Evolutionary conservation across 805 yeast species (phyloP).

Genomic region (Debaryomyces prosopidis): DNA sequence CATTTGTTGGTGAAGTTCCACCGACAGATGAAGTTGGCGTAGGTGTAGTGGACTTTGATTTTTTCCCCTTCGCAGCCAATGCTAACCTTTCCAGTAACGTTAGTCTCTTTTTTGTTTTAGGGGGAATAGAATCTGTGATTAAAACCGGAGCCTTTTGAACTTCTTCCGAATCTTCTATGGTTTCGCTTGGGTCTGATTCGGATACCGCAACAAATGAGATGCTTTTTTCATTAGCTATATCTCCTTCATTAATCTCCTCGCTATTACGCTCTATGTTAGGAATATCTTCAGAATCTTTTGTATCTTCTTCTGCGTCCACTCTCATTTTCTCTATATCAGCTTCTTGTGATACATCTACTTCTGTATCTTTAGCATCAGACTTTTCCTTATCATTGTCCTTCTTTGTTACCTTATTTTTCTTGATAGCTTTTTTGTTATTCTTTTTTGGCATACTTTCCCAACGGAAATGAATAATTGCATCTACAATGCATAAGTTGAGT

Average conservation of each 20-base stretch:
- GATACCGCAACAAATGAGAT: no score
- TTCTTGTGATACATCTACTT: neutral
- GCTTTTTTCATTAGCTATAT: no score
- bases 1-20: neutral
- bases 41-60: constrained; percentile 5
- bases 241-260: no score
- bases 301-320: constrained; percentile 1
- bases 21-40: constrained; percentile 4
- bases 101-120: constrained; percentile 51
- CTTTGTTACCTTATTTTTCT: neutral
- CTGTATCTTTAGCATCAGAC: no score
- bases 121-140: neutral
- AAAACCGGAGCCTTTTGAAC: no score
- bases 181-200: no score
- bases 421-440: neutral
- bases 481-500: no score
- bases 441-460: neutral
- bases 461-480: neutral
- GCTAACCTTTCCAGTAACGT: constrained; percentile 86
- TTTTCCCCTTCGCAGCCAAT: constrained; percentile 62
- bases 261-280: no score
- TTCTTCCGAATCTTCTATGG: no score
- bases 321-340: neutral
- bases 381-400: no score
- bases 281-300: constrained; percentile 3